Conservation (phyloP, 768 basidiomycete genomes). For the Termitomyces sp. region DNA sequence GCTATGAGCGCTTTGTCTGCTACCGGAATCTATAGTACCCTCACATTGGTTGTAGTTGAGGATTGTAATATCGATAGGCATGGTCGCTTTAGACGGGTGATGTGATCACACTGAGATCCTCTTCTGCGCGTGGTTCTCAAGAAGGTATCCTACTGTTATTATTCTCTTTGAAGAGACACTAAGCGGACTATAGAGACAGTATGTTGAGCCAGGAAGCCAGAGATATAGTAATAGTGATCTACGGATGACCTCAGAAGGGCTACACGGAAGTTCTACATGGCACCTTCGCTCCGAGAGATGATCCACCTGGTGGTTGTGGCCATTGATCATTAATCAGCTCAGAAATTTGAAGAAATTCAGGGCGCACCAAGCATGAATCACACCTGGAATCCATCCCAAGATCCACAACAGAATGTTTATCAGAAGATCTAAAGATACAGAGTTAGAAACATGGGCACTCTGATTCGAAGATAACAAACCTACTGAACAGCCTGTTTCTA, state of each 20-base stretch:
- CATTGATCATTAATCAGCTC: neutral
- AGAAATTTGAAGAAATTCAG: neutral
- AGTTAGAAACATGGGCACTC: neutral
- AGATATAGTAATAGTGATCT: no score
- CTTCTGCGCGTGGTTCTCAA: neutral
- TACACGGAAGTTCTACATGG: neutral
- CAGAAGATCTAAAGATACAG: conserved; percentile 25
- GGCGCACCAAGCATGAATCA: conserved; percentile 37
- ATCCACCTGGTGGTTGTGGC: neutral
- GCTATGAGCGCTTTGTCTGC: no score
- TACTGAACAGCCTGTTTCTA: conserved; percentile 15
- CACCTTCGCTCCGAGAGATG: conserved; percentile 4
- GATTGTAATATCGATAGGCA: no score
- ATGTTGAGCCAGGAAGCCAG: neutral
- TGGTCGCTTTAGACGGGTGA: no score
- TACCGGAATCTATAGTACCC: no score
- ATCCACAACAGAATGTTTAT: conserved; percentile 38
- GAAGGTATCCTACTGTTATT: neutral
- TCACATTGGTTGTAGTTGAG: no score
- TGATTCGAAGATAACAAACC: conserved; percentile 4
- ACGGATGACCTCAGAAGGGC: neutral
- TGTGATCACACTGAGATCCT: no score
- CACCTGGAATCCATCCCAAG: conserved; percentile 53
- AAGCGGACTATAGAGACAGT: no score
- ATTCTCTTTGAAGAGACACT: neutral